Conservation (phyloP, 2,329 filamentous ascomycete genomes). For the Byssothecium circinans region DNA sequence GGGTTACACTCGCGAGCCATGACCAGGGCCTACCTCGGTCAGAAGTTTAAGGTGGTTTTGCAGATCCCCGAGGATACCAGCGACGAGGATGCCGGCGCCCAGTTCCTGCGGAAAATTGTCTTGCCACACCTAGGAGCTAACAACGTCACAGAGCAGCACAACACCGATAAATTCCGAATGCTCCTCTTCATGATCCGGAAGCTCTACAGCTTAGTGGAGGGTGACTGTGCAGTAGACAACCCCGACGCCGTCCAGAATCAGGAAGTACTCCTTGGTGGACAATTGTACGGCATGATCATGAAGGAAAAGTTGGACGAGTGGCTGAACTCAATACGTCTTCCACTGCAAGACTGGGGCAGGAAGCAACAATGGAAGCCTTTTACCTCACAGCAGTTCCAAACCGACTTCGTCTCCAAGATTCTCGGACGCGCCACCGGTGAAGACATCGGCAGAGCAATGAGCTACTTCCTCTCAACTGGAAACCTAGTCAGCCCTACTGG, state of each 20-base stretch:
- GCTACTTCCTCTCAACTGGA: conserved; percentile 86
- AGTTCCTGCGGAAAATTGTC: conserved; percentile 87
- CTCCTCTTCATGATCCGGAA: conserved; percentile 96
- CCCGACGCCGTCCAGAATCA: conserved; percentile 96
- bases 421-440: conserved; percentile 76
- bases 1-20: conserved; percentile 78
- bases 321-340: conserved; percentile 64
- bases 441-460: conserved; percentile 81
- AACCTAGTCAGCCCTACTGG: conserved; percentile 90
- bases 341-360: conserved; percentile 58
- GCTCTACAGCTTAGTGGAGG: conserved; percentile 87
- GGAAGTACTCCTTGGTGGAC: conserved; percentile 89
- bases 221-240: conserved; percentile 91
- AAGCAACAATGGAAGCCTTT: conserved; percentile 62
- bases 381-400: conserved; percentile 71
- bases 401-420: conserved; percentile 77
- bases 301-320: conserved; percentile 95
- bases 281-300: conserved; percentile 90
- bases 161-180: conserved; percentile 91
- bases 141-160: conserved; percentile 79
- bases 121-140: conserved; percentile 87
- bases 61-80: conserved; percentile 81
- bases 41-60: conserved; percentile 87
- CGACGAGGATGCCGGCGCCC: conserved; percentile 85
- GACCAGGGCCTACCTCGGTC: conserved; percentile 82